phyloP scores from a whole-genome alignment of 192 early-diverging fungal genomes.

The Coemansia sp. region DNA sequence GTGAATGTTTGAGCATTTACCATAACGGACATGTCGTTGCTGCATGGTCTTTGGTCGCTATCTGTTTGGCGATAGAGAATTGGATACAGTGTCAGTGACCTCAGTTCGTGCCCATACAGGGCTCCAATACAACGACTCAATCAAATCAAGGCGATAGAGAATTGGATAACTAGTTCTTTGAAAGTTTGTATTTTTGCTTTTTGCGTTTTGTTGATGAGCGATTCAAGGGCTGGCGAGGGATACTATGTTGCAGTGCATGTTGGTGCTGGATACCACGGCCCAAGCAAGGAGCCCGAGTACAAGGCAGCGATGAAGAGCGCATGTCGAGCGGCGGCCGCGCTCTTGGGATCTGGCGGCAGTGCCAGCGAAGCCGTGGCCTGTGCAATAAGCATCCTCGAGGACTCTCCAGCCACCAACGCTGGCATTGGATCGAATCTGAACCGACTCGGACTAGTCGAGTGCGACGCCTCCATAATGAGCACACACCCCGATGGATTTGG shows the following conservation, averaged over 20 bases:
- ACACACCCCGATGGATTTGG: constrained; percentile 66
- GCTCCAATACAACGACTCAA: too few species aligned
- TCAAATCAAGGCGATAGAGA: too few species aligned
- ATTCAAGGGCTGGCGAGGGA: background rate
- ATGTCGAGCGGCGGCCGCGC: constrained; percentile 21
- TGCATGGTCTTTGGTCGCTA: too few species aligned
- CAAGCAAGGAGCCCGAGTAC: constrained; percentile 15
- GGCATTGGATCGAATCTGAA: constrained; percentile 82
- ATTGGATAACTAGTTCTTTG: too few species aligned
- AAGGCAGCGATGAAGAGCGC: constrained; percentile 27
- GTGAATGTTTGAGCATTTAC: background rate
- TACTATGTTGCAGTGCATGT: constrained; percentile 41
- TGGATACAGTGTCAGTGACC: too few species aligned
- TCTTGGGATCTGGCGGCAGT: constrained; percentile 3
- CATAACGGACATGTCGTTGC: background rate
- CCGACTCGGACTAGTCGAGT: constrained; percentile 70
- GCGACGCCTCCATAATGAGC: constrained; percentile 84
- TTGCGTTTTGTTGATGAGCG: background rate
- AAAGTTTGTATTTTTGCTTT: background rate
- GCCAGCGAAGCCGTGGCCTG: constrained; percentile 28
- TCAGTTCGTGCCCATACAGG: too few species aligned
- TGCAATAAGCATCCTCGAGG: constrained; percentile 47
- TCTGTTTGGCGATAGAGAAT: too few species aligned
- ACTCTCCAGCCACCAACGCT: constrained; percentile 56
- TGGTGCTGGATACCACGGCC: constrained; percentile 39